Base-by-base conservation (phyloP, 2,329 filamentous ascomycete genomes). In the Aspergillus glaucus region DNA sequence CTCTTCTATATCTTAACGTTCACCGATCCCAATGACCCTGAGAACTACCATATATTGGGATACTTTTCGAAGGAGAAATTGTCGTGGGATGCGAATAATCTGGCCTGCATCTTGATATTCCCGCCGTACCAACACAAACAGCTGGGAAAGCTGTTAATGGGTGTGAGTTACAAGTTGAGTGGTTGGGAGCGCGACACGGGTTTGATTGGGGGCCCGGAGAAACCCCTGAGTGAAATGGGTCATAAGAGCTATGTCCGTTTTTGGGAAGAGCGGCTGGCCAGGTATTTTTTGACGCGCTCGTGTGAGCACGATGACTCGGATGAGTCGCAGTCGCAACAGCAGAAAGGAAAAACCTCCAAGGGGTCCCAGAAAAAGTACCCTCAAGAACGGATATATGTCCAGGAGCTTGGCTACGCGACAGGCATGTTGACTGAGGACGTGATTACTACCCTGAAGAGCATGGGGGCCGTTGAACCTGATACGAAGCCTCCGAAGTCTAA, bases 11-110 rank as follows among this genome's bases (percentile, higher is more conserved):
- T 95, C 4, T 82, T 97, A 46, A 86, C 93, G 41, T 86, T 91
- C 62, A 86, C 83, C 7, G 74, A 80, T 58, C 77, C 76, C 0
- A 44, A 61, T 3, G 63, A 74, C 62, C 56, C 66, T 43, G 50
- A 65, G 44, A 57, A 63, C 50, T 62, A 69, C 58, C 82, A 85
- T 62, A 84, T 96, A 26, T 81, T 92, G 1, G 93, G 93, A n/a
- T 97, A 97, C 78, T 98, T 97, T 74, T 94, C 88, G 55, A 97
- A 98, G 66, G 93, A 98, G 69, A 97, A 97, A 68, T 87, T 96
- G 77, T 95, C 89, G 3, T 98, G 93, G 92, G 93, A 98, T 62
- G 91, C 92, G 62, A 97, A 98, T 69, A 98, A 97, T 57, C 79
- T 98, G 4, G 93, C 93, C 1, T 98, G 93, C 65, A 98, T 98